Conservation (phyloP, 768 basidiomycete genomes). For the Leccinum imitatum region DNA sequence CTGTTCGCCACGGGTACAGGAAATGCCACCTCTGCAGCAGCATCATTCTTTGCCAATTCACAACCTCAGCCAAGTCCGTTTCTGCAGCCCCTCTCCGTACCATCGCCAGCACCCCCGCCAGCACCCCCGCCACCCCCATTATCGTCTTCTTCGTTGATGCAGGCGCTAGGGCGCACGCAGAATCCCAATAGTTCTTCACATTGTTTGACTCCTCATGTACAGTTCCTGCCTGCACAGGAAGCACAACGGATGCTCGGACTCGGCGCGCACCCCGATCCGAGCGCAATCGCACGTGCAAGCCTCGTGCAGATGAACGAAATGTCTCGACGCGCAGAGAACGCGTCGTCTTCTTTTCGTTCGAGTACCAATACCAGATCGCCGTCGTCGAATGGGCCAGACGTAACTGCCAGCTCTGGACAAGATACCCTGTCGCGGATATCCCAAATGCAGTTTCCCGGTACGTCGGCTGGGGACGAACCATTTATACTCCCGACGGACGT, state of each 20-base stretch:
- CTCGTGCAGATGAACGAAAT: slow-evolving; percentile 80
- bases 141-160: slow-evolving; percentile 26
- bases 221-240: slow-evolving; percentile 58
- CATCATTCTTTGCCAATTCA: slow-evolving; percentile 18
- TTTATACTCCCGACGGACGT: slow-evolving; percentile 28
- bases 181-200: slow-evolving; percentile 6
- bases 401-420: slow-evolving; percentile 27
- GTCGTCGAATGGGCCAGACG: slow-evolving; percentile 17
- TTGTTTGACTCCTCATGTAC: slow-evolving; percentile 17
- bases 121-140: slow-evolving; percentile 1
- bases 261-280: slow-evolving; percentile 45
- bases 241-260: slow-evolving; percentile 50
- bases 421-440: slow-evolving; percentile 54
- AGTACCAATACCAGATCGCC: slow-evolving; percentile 19
- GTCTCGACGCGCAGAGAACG: slow-evolving; percentile 57
- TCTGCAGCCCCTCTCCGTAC: slow-evolving; percentile 22
- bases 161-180: slow-evolving; percentile 23
- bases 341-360: slow-evolving; percentile 26
- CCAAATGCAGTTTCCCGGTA: slow-evolving; percentile 36
- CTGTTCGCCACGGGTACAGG: slow-evolving; percentile 23
- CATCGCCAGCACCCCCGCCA: slow-evolving; percentile 18
- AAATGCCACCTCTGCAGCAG: slow-evolving; percentile 12
- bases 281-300: slow-evolving; percentile 60
- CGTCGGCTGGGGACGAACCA: slow-evolving; percentile 29
- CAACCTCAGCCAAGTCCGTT: slow-evolving; percentile 33